These are phyloP conservation scores for Babesia caballi DNA, from an alignment of 169 alveolate species.

Conservation along the genomic window DNA sequence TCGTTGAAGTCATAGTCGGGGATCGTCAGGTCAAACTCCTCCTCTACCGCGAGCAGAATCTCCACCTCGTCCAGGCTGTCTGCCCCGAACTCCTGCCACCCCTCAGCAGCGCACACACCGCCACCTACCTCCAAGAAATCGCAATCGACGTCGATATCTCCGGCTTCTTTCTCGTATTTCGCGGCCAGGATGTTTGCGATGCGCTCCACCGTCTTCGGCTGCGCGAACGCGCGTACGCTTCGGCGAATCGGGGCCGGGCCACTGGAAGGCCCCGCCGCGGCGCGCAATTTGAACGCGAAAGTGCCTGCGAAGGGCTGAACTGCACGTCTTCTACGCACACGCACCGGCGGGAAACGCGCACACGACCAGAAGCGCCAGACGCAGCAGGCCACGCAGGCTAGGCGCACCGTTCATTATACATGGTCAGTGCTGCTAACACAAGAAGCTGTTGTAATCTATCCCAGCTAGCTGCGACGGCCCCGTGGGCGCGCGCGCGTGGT, in stretches of 20 bases:
- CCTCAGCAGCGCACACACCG: neutral
- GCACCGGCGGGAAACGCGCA: neutral
- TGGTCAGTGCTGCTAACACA: constrained; percentile 10
- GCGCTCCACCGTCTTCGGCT: constrained; percentile 40
- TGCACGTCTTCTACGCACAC: neutral
- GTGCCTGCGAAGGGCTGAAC: neutral
- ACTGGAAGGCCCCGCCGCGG: neutral
- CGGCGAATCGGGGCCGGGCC: neutral
- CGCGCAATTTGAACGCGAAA: constrained; percentile 7
- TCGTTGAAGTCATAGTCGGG: constrained; percentile 75
- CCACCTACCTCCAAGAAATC: constrained; percentile 30
- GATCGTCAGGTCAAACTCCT: constrained; percentile 75
- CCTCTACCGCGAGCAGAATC: constrained; percentile 80
- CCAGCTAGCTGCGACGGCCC: constrained; percentile 41
- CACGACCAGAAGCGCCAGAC: neutral
- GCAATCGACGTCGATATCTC: constrained; percentile 31
- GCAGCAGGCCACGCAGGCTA: neutral
- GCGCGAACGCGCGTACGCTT: constrained; percentile 4
- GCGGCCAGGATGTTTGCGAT: constrained; percentile 18
- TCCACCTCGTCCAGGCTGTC: constrained; percentile 81
- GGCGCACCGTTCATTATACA: constrained; percentile 42
- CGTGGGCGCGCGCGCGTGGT: constrained; percentile 29
- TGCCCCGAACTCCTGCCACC: constrained; percentile 80
- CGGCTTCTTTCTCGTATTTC: constrained; percentile 41
- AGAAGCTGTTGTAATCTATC: constrained; percentile 49